A percentile compares a stretch with the other conserved stretches of the same genome.
These are phyloP conservation scores for Meyerozyma athensensis DNA, from an alignment of 1,139 yeast genomes.

Conservation along the genomic window DNA sequence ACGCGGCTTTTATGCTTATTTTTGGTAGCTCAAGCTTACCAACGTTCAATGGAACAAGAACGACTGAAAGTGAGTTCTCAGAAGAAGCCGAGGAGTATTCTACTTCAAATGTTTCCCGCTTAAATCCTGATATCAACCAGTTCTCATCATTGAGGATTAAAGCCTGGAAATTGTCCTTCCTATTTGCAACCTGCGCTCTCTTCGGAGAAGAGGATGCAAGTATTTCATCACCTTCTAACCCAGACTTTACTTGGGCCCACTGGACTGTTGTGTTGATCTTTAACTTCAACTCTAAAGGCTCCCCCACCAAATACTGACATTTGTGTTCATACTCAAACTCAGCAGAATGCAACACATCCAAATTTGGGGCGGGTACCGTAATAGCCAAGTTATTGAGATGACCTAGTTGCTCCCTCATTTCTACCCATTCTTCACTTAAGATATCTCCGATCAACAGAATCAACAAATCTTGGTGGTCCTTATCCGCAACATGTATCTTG, in stretches of 20 bases:
- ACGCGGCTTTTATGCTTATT: conserved; percentile 35
- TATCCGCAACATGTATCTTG: conserved; percentile 12
- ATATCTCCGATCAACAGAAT: conserved; percentile 11
- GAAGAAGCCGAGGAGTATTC: conserved; percentile 8
- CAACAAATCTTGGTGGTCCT: conserved; percentile 12
- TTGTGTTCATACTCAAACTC: conserved; percentile 38
- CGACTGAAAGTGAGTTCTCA: conserved; percentile 22
- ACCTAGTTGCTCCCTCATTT: not conserved
- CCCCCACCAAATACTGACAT: conserved; percentile 55
- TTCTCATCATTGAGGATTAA: conserved; percentile 36
- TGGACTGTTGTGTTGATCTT: conserved; percentile 38
- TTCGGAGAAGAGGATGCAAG: conserved; percentile 27
- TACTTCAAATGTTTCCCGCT: conserved; percentile 42
- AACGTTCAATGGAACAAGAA: conserved; percentile 66
- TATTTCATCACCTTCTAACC: conserved; percentile 8
- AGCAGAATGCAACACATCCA: conserved; percentile 47
- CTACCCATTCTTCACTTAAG: conserved; percentile 7
- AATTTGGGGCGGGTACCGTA: conserved; percentile 48
- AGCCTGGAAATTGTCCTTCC: conserved; percentile 22
- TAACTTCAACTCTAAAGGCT: conserved; percentile 47
- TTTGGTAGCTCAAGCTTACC: conserved; percentile 72
- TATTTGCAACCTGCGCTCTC: conserved; percentile 6
- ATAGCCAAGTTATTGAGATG: conserved; percentile 28
- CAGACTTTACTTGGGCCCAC: conserved; percentile 29
- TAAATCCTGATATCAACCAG: conserved; percentile 71